These are phyloP conservation scores for Solanum etuberosum DNA, from an alignment of 257 asterid genomes.

Conservation along the genomic window DNA sequence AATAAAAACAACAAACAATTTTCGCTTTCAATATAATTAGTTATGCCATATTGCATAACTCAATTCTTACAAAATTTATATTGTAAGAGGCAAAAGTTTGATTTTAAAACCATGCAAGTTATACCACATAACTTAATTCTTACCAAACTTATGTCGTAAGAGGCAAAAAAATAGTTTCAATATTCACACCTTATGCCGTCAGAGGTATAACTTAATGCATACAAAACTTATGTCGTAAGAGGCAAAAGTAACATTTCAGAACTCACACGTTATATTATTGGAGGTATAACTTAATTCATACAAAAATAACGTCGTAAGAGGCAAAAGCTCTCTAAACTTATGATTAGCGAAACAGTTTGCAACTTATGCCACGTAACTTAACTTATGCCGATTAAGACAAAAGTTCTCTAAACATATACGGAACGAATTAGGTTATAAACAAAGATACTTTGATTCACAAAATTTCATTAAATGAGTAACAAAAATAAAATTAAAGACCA, in stretches of 20 bases:
- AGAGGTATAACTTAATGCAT: neutral
- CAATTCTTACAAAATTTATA: neutral
- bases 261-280: neutral
- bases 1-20: neutral
- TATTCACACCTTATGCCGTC: neutral
- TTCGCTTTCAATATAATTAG: neutral
- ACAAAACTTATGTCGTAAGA: neutral
- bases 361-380: neutral
- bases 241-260: neutral
- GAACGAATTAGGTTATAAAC: neutral
- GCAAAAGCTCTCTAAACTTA: neutral
- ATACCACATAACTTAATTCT: neutral
- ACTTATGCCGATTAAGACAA: neutral
- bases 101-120: neutral
- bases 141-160: accelerated
- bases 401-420: neutral
- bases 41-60: neutral
- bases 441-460: neutral
- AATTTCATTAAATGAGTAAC: neutral
- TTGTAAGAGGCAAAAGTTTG: neutral
- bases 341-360: neutral
- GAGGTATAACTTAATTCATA: neutral
- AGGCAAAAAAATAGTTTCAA: neutral
- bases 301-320: neutral
- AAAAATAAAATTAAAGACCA: neutral